Base-by-base conservation (phyloP, 805 yeast species). In the Saccharomyces jurei region DNA sequence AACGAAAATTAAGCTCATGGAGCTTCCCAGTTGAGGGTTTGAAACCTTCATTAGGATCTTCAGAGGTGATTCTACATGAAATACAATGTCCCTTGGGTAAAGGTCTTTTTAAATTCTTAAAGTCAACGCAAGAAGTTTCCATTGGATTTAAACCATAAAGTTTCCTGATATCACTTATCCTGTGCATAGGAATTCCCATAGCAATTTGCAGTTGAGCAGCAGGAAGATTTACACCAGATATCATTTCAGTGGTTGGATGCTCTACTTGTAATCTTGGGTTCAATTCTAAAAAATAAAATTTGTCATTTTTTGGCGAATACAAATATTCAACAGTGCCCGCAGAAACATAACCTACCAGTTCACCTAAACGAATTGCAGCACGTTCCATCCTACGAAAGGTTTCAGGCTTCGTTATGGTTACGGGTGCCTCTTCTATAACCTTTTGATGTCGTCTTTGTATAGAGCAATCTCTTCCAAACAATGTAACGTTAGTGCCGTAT, bases 191-290 rank as follows among this genome's bases (percentile, higher is more conserved):
- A 57, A 94, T 83, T 81, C 99, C 99, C 99, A 94, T 94, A 59
- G 99, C 98, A 74, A 94, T 89, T 76, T 94, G 99, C 62, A 94
- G 82, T 77, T 94, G 99, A 41, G 99, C 96, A 55, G 97, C 96
- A 29, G 99, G 99, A 70, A 94, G 80, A 70, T 94, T 95, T 52
- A 94, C 97, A 61, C 99, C 99, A 26, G 96, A 86, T 54, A 90
- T 98, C 99, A 94, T 94, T 77, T 94, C 99, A 46, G 99, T 94
- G 48, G 99, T 94, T 67, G 99, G 99, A 80, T 94, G 99, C 80
- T 94, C 99, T 56, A 94, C 99, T 79, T 94, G 99, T 71, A 94
- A 80, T 80, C 99, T 88, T 66, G 99, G 99, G 72, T 94, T 94
- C 71, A 94, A 81, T 76, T 94, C 99, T 71, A 94, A 79, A 74